phyloP scores from a whole-genome alignment of 495 filamentous ascomycete genomes.

The Bacidia gigantensis region DNA sequence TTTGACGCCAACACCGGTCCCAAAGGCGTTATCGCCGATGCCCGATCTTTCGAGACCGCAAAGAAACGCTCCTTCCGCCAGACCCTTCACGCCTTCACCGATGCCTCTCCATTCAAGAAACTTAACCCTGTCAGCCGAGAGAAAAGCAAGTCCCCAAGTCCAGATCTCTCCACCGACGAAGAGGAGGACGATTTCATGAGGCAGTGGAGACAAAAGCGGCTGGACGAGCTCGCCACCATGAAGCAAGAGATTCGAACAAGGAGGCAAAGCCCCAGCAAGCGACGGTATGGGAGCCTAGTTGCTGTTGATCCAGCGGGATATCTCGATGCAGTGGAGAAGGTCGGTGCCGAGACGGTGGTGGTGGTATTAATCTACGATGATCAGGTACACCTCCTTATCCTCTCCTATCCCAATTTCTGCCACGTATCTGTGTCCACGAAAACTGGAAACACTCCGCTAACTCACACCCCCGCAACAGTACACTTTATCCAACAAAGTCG shows the following conservation, averaged over 20 bases:
- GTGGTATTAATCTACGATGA: slow-evolving; percentile 91
- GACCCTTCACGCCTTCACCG: slow-evolving; percentile 28
- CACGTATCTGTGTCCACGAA: no score
- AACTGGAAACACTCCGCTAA: no score
- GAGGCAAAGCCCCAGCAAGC: slow-evolving; percentile 53
- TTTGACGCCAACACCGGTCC: slow-evolving; percentile 88
- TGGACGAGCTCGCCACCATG: slow-evolving; percentile 57
- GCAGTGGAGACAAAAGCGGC: slow-evolving; percentile 65
- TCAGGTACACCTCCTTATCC: slow-evolving; percentile 41
- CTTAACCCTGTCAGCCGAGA: slow-evolving; percentile 27
- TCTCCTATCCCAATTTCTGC: no score
- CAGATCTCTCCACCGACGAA: slow-evolving; percentile 33
- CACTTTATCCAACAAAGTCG: slow-evolving; percentile 57
- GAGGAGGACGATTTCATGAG: slow-evolving; percentile 73
- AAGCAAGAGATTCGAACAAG: slow-evolving; percentile 35
- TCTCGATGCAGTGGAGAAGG: slow-evolving; percentile 87
- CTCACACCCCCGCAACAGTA: slow-evolving; percentile 36
- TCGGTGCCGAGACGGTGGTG: slow-evolving; percentile 67
- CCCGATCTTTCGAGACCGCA: slow-evolving; percentile 75
- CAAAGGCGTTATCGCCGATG: slow-evolving; percentile 96
- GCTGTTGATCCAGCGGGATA: slow-evolving; percentile 83
- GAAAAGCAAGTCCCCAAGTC: slow-evolving; percentile 31
- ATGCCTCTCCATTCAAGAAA: slow-evolving; percentile 21
- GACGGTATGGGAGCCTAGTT: slow-evolving; percentile 64
- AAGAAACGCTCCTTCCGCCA: slow-evolving; percentile 47